phyloP scores from a whole-genome alignment of 1,284 basidiomycete genomes.

The Tilletia horrida region DNA sequence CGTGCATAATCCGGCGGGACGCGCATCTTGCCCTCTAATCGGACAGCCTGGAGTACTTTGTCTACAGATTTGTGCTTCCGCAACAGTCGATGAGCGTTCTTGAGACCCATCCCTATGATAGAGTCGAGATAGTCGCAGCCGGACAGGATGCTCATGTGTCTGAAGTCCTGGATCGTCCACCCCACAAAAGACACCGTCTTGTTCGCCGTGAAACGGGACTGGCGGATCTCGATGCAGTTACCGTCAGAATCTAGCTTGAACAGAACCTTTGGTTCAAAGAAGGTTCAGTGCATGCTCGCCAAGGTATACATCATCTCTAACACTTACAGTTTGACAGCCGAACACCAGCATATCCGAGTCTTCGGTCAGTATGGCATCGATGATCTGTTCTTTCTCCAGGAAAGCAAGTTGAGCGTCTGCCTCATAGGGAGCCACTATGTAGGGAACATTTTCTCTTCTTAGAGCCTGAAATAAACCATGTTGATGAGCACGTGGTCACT shows the following conservation, averaged over 20 bases:
- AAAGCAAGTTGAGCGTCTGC: conserved; percentile 96
- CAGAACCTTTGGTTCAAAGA: conserved; percentile 52
- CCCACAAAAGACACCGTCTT: conserved; percentile 74
- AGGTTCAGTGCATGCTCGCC: conserved; percentile 51
- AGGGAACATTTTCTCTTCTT: conserved; percentile 55
- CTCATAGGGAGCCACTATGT: conserved; percentile 96
- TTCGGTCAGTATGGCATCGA: conserved; percentile 92
- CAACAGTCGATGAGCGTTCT: conserved; percentile 83
- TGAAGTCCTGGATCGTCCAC: conserved; percentile 85
- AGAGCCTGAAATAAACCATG: conserved; percentile 25
- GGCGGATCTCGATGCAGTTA: conserved; percentile 75
- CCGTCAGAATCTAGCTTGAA: conserved; percentile 57
- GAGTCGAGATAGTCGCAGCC: conserved; percentile 82
- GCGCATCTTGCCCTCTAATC: conserved; percentile 77
- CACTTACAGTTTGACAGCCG: conserved; percentile 76
- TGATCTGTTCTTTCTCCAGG: conserved; percentile 75
- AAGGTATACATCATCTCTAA: neutral
- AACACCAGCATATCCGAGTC: conserved; percentile 98
- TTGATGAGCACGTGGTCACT: neutral
- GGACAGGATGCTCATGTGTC: conserved; percentile 91
- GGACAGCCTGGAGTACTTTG: conserved; percentile 74
- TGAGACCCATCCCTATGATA: conserved; percentile 59
- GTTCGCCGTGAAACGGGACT: conserved; percentile 71
- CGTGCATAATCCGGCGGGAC: conserved; percentile 67
- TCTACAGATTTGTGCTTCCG: conserved; percentile 81